Conservation (phyloP, 768 basidiomycete species). For the Tulasnella calospora region DNA sequence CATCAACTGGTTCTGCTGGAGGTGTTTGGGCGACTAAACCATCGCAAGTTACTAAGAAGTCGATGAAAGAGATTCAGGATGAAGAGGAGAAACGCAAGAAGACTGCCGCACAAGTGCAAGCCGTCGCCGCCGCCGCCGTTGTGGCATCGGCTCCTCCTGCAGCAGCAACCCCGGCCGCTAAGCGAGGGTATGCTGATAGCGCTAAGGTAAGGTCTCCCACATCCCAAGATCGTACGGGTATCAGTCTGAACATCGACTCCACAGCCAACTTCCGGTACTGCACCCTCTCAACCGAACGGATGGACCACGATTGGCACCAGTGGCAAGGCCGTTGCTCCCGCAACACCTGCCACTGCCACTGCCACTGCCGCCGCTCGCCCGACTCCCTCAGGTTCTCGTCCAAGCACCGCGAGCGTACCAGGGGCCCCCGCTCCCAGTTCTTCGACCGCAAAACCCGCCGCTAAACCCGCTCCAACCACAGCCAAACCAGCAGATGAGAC, state of each 20-base stretch:
- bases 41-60: conserved; percentile 61
- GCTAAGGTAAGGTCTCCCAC: conserved; percentile 39
- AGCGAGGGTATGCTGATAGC: conserved; percentile 74
- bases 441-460: conserved; percentile 31
- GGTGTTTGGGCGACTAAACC: conserved; percentile 69
- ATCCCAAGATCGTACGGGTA: conserved; percentile 28
- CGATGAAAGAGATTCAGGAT: conserved; percentile 98
- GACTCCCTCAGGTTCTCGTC: conserved; percentile 39
- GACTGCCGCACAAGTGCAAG: conserved; percentile 30
- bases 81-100: conserved; percentile 90
- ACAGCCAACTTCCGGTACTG: conserved; percentile 29
- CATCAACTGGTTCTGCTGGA: conserved; percentile 31
- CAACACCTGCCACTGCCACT: conserved; percentile 35
- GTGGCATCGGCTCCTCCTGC: conserved; percentile 31
- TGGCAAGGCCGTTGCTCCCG: conserved; percentile 48
- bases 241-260: background rate
- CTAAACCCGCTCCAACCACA: conserved; percentile 30
- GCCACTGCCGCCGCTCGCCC: conserved; percentile 39
- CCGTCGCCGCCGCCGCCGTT: background rate
- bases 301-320: conserved; percentile 86
- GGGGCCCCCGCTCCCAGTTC: background rate
- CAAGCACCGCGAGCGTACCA: conserved; percentile 34
- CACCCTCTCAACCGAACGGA: conserved; percentile 36
- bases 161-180: conserved; percentile 38
- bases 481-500: conserved; percentile 55